Percentiles rank a stretch among this genome's conserved stretches.
phyloP scores from a whole-genome alignment of 495 filamentous ascomycete genomes.

The Tuber umbilicatum region DNA sequence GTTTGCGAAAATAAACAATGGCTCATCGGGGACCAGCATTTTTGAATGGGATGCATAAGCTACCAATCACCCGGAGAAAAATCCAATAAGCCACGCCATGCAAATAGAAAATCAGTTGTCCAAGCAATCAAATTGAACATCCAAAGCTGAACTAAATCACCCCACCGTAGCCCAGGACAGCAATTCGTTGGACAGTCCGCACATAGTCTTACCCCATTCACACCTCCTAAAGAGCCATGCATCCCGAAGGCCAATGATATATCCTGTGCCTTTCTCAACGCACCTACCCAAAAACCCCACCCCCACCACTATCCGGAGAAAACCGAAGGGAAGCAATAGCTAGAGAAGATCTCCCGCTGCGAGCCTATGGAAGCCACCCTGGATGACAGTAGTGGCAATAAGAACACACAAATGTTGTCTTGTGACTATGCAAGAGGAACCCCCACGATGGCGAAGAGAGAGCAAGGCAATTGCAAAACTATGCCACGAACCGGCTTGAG shows the following conservation, averaged over 20 bases:
- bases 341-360: not conserved
- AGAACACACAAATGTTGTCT: not conserved
- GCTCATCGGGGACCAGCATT: not conserved
- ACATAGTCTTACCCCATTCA: not conserved
- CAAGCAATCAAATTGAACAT: not conserved
- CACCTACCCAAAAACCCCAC: not conserved
- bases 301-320: not conserved
- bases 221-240: not conserved
- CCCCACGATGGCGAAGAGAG: not conserved
- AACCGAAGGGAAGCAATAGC: not conserved
- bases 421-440: conserved; percentile 1
- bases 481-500: not conserved
- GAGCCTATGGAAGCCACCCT: not conserved
- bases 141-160: not conserved
- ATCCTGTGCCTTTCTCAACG: not conserved
- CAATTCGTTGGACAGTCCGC: not conserved
- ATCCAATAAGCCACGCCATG: not conserved
- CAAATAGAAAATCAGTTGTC: not conserved
- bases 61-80: not conserved
- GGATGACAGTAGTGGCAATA: not conserved
- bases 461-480: not conserved
- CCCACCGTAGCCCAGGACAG: not conserved
- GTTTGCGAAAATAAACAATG: not conserved
- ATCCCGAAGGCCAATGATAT: not conserved
- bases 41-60: not conserved